Percentiles rank a stretch among this genome's conserved stretches.
Conservation (phyloP, 2,329 filamentous ascomycete genomes). For the Trichoderma semiorbis region DNA sequence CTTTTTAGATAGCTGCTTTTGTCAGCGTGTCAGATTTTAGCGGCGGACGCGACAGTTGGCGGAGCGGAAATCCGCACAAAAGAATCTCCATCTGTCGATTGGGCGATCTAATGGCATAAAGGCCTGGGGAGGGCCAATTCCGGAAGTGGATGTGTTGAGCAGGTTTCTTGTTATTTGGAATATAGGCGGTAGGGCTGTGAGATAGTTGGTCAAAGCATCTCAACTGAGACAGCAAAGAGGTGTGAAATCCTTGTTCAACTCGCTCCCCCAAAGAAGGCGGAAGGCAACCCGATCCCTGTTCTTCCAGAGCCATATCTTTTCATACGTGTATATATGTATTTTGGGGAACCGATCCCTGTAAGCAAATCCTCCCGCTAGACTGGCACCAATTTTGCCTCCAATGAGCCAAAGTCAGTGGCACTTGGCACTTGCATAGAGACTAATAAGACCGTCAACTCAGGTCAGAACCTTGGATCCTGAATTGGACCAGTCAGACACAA, state of each 20-base stretch:
- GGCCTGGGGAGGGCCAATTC: background rate
- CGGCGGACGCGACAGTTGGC: background rate
- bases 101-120: background rate
- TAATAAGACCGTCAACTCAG: background rate
- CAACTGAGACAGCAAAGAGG: background rate
- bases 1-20: background rate
- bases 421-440: background rate
- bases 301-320: background rate
- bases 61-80: background rate
- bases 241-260: background rate
- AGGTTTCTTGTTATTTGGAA: background rate
- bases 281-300: background rate
- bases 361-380: background rate
- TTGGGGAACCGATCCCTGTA: background rate
- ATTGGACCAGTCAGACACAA: background rate
- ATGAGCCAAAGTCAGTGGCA: background rate
- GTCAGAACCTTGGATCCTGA: background rate
- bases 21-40: constrained; percentile 7
- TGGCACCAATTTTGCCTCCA: background rate
- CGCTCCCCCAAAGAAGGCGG: background rate
- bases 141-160: background rate
- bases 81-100: background rate
- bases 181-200: background rate
- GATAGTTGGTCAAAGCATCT: background rate
- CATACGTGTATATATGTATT: background rate